Conservation (phyloP, 2,329 filamentous ascomycete genomes). For the Neonectria hederae region DNA sequence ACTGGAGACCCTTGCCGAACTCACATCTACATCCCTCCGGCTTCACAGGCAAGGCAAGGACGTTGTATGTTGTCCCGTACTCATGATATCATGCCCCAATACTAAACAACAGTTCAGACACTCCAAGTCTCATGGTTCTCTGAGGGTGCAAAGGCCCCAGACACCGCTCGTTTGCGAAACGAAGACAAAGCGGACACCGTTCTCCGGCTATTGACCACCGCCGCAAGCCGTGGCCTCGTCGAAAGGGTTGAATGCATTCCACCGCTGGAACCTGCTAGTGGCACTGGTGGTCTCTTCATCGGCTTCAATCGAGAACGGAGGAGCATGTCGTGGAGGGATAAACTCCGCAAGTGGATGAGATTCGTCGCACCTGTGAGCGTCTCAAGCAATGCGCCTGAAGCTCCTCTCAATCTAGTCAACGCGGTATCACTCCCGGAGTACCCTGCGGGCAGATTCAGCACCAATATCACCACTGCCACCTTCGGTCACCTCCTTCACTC, state of each 20-base stretch:
- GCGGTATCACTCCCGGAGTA: constrained; percentile 14
- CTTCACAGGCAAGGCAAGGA: constrained; percentile 23
- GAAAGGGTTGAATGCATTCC: constrained; percentile 36
- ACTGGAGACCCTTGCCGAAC: constrained; percentile 44
- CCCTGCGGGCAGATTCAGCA: background rate
- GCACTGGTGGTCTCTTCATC: constrained; percentile 29
- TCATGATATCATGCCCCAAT: background rate
- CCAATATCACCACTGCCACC: constrained; percentile 50
- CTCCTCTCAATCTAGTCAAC: constrained; percentile 12
- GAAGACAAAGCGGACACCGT: constrained; percentile 57
- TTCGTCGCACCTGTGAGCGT: constrained; percentile 36
- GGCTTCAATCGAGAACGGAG: constrained; percentile 44
- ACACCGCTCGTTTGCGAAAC: constrained; percentile 22
- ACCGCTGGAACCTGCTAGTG: background rate
- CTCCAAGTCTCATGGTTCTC: constrained; percentile 57
- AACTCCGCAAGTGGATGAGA: constrained; percentile 45
- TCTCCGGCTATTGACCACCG: constrained; percentile 54
- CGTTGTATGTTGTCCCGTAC: constrained; percentile 32
- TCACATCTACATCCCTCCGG: constrained; percentile 47
- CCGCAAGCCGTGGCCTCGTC: constrained; percentile 8
- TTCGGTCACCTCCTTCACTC: constrained; percentile 63
- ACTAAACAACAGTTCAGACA: constrained; percentile 37
- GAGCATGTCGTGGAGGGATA: constrained; percentile 50
- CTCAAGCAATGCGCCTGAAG: background rate
- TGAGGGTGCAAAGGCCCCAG: constrained; percentile 20